Percentiles rank a stretch among this genome's conserved stretches.
Evolutionary conservation across 2,329 filamentous ascomycete genomes (phyloP).

Genomic region (Claviceps sp.): DNA sequence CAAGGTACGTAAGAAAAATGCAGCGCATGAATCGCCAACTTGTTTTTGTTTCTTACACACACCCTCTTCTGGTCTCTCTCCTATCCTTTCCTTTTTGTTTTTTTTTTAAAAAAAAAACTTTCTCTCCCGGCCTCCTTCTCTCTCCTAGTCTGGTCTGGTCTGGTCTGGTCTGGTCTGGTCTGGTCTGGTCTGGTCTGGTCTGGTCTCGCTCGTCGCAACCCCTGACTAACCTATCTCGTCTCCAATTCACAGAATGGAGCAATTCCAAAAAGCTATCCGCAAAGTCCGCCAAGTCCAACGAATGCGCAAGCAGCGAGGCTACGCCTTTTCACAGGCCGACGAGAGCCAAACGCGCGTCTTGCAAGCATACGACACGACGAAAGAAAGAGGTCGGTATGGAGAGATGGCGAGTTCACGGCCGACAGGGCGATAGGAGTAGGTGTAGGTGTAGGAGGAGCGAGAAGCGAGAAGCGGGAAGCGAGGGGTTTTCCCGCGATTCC

Average conservation of each 20-base stretch:
- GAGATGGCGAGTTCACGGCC: constrained; percentile 61
- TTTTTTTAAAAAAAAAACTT: no score
- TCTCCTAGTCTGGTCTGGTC: no score
- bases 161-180: no score
- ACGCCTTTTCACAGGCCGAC: constrained; percentile 95
- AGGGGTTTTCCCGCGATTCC: no score
- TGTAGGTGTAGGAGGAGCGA: neutral
- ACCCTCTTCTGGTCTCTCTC: no score
- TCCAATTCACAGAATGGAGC: constrained; percentile 75
- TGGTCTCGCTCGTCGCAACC: no score
- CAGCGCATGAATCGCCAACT: no score
- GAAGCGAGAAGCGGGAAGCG: neutral
- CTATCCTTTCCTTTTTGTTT: no score
- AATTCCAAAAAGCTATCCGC: constrained; percentile 98
- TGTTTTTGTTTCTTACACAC: no score
- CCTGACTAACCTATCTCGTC: no score
- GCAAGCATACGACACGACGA: constrained; percentile 95
- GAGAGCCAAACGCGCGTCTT: constrained; percentile 90
- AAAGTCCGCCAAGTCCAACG: constrained; percentile 97
- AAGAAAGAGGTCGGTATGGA: constrained; percentile 79
- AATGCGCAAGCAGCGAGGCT: constrained; percentile 98
- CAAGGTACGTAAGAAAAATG: constrained; percentile 56
- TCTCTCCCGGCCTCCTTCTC: no score
- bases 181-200: no score
- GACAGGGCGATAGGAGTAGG: constrained; percentile 9